A percentile compares a stretch with the other conserved stretches of the same genome.
Evolutionary conservation across 2,329 filamentous ascomycete species (phyloP).

Genomic region (Colletotrichum noveboracense): DNA sequence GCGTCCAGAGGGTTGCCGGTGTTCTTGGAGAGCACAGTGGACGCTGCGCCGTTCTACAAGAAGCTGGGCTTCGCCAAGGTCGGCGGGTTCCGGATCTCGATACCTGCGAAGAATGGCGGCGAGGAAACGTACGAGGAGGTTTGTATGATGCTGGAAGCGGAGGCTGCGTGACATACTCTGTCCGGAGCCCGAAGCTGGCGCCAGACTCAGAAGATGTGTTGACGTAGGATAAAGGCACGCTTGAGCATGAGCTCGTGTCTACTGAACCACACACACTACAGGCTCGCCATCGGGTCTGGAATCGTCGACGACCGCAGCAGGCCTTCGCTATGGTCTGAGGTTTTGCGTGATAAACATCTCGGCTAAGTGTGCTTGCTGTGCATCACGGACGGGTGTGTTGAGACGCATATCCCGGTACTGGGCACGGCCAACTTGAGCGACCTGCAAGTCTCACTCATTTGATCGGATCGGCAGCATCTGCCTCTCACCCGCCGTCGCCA

Average conservation of each 20-base stretch:
- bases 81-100: conserved; percentile 37
- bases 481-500: background rate
- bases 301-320: background rate
- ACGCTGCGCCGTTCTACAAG: conserved; percentile 42
- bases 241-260: background rate
- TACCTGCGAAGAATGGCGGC: conserved; percentile 32
- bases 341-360: background rate
- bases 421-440: background rate
- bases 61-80: conserved; percentile 38
- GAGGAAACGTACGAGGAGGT: background rate
- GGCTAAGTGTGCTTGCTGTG: background rate
- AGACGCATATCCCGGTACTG: background rate
- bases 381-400: background rate
- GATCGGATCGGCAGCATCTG: background rate
- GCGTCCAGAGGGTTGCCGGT: conserved; percentile 34
- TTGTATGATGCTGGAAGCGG: background rate
- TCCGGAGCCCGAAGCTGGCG: background rate
- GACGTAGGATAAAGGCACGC: background rate
- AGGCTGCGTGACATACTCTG: background rate
- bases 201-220: background rate
- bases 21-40: conserved; percentile 43
- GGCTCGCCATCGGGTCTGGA: background rate
- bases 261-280: background rate
- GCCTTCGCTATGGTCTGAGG: background rate
- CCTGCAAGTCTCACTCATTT: background rate